Conservation (phyloP, 768 basidiomycete species). For the Rhizopogon sp. region DNA sequence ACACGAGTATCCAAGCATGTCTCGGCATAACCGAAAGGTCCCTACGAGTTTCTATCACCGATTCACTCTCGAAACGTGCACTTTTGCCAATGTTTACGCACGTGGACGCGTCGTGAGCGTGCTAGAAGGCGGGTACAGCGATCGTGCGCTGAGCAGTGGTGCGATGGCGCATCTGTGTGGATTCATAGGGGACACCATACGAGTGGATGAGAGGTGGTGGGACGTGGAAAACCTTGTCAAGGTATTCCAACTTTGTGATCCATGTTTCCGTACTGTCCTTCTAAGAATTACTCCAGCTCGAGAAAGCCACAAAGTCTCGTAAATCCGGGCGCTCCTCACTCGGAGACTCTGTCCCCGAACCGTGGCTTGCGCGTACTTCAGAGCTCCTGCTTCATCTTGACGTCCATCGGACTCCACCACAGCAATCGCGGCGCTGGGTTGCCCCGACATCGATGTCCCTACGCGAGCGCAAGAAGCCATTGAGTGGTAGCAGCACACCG, state of each 20-base stretch:
- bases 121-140: constrained; percentile 94
- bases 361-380: constrained; percentile 58
- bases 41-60: constrained; percentile 82
- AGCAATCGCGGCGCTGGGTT: constrained; percentile 6
- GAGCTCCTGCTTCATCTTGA: constrained; percentile 13
- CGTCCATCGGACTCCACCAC: constrained; percentile 4
- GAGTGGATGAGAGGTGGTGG: constrained; percentile 62
- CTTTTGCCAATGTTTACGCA: constrained; percentile 61
- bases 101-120: constrained; percentile 77
- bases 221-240: constrained; percentile 49
- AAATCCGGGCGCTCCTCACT: constrained; percentile 38
- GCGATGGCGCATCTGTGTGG: constrained; percentile 79
- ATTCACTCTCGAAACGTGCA: constrained; percentile 69
- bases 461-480: constrained; percentile 40
- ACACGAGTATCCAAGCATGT: constrained; percentile 90
- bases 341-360: constrained; percentile 29
- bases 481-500: constrained; percentile 6
- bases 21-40: constrained; percentile 84
- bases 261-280: background rate
- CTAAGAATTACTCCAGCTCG: constrained; percentile 39
- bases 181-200: constrained; percentile 30
- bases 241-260: constrained; percentile 29
- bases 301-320: constrained; percentile 59
- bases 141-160: constrained; percentile 80
- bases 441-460: constrained; percentile 42